Percentiles rank a stretch among this genome's conserved stretches.
Conservation (phyloP, 495 filamentous ascomycete species). For the Talaromyces adpressus region DNA sequence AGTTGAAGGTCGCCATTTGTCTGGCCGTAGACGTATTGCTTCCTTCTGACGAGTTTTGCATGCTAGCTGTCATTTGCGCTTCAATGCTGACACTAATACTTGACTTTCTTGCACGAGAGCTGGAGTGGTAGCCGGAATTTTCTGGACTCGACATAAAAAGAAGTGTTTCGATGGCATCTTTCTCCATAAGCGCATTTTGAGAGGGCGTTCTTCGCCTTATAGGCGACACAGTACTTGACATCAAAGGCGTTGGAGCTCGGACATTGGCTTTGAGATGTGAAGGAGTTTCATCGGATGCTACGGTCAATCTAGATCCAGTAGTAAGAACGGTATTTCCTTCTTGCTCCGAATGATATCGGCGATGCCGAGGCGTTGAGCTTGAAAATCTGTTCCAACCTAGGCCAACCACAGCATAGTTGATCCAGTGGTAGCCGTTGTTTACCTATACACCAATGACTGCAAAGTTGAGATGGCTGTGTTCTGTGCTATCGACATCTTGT, state of each 20-base stretch:
- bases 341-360: slow-evolving; percentile 33
- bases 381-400: too few relatives aligned
- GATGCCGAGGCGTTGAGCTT: slow-evolving; percentile 22
- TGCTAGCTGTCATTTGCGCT: slow-evolving; percentile 15
- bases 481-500: not conserved
- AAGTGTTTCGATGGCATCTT: slow-evolving; percentile 78
- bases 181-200: slow-evolving; percentile 65
- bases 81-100: slow-evolving; percentile 23
- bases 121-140: slow-evolving; percentile 52
- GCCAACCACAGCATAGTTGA: not conserved
- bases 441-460: too few relatives aligned
- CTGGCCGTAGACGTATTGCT: slow-evolving; percentile 13
- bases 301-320: slow-evolving; percentile 24
- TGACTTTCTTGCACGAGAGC: slow-evolving; percentile 18
- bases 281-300: slow-evolving; percentile 29
- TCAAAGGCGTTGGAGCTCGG: slow-evolving; percentile 1
- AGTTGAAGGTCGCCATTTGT: slow-evolving; percentile 10
- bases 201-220: slow-evolving; percentile 45
- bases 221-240: slow-evolving; percentile 20
- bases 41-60: slow-evolving; percentile 6
- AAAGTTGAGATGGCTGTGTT: too few relatives aligned
- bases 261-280: slow-evolving; percentile 15
- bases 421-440: too few relatives aligned
- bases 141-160: slow-evolving; percentile 84
- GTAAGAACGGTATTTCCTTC: slow-evolving; percentile 28